Evolutionary conservation across 306 rosid genomes (phyloP).

Genomic region (Oxytropis ochrocephala): DNA sequence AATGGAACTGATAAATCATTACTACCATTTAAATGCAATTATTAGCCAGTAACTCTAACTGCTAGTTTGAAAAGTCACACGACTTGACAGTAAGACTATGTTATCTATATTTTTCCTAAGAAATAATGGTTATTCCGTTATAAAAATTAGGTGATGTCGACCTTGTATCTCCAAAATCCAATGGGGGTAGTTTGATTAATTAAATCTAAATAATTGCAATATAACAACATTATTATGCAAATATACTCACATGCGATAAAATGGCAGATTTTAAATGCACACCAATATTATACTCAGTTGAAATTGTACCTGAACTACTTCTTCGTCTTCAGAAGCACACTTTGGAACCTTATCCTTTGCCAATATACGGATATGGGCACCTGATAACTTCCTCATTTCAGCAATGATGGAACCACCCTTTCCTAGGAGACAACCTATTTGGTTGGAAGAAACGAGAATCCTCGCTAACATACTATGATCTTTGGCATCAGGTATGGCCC

Average conservation of each 20-base stretch:
- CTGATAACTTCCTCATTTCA: conserved; percentile 92
- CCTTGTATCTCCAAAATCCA: background rate
- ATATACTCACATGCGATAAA: background rate
- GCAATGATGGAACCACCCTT: conserved; percentile 86
- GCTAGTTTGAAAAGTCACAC: background rate
- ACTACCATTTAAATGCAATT: conserved; percentile 12
- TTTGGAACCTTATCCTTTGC: conserved; percentile 83
- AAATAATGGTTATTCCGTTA: background rate
- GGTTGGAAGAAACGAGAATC: conserved; percentile 75
- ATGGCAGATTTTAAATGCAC: conserved; percentile 8
- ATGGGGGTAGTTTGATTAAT: background rate
- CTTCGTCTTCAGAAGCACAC: conserved; percentile 85
- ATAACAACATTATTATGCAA: background rate
- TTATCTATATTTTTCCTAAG: background rate
- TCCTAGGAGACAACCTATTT: conserved; percentile 94
- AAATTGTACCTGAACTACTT: conserved; percentile 68
- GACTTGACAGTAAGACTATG: background rate
- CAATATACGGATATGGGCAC: conserved; percentile 80
- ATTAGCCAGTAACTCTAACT: background rate
- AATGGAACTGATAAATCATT: background rate
- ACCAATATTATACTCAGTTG: background rate
- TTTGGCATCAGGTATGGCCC: conserved; percentile 62
- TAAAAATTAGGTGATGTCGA: background rate
- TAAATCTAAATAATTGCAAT: background rate
- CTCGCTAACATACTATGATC: conserved; percentile 66